A percentile compares a stretch with the other conserved stretches of the same genome.
Evolutionary conservation across 805 yeast genomes (phyloP).

Genomic region (Sugiyamaella chiloensis): DNA sequence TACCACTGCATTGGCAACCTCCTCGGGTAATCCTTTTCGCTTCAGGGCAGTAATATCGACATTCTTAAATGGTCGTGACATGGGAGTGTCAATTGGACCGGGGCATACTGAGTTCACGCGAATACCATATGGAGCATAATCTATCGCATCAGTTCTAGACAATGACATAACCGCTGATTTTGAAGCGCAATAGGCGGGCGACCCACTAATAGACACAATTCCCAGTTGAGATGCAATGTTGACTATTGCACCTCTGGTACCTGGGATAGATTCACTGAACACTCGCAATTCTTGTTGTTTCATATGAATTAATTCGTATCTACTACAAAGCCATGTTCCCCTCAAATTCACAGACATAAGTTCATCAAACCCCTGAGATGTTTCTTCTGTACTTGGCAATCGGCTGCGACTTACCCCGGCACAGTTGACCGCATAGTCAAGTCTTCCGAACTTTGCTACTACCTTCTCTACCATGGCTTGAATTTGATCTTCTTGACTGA

Average conservation of each 20-base stretch:
- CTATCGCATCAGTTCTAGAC: neutral
- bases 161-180: conserved; percentile 1
- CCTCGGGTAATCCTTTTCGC: conserved; percentile 6
- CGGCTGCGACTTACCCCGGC: conserved; percentile 2
- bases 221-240: conserved; percentile 1
- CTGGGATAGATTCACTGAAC: neutral
- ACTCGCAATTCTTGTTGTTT: neutral
- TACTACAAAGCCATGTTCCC: conserved; percentile 1
- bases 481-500: neutral
- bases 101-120: conserved; percentile 19
- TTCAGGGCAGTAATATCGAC: conserved; percentile 4
- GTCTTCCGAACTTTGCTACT: neutral
- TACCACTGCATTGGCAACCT: conserved; percentile 17
- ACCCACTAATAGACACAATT: conserved; percentile 1
- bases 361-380: neutral
- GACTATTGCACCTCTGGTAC: neutral
- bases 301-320: neutral
- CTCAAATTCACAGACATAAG: neutral
- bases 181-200: conserved; percentile 1
- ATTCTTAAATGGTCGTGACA: conserved; percentile 4
- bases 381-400: neutral
- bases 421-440: conserved; percentile 4
- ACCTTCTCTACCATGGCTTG: neutral
- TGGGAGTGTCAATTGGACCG: conserved; percentile 19
- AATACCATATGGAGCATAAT: conserved; percentile 9